Conservation (phyloP, 2,329 filamentous ascomycete genomes). For the Xylariaceae sp. region DNA sequence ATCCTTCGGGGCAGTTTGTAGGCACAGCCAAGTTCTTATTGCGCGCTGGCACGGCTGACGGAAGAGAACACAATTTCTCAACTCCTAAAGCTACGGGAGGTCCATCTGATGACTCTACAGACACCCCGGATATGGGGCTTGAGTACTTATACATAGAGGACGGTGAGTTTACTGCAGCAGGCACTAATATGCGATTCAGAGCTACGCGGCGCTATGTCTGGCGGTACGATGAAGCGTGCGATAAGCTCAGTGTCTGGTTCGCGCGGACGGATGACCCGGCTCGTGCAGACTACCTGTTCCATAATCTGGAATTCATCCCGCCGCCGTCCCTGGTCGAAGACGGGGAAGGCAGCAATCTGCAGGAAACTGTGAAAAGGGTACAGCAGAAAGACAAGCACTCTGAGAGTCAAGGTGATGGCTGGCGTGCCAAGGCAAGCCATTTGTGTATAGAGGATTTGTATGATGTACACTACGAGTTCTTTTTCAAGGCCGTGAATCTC, state of each 20-base stretch:
- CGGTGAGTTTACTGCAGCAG: constrained; percentile 66
- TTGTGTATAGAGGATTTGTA: constrained; percentile 76
- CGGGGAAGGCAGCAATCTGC: constrained; percentile 10
- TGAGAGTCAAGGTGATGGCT: constrained; percentile 42
- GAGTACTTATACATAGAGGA: constrained; percentile 76
- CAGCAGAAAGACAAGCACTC: not conserved
- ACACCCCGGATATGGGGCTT: constrained; percentile 47
- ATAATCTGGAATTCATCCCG: constrained; percentile 69
- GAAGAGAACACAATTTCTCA: constrained; percentile 41
- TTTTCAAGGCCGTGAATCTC: constrained; percentile 64
- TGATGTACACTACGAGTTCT: constrained; percentile 72
- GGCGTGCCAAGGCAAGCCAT: constrained; percentile 71
- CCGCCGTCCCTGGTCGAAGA: constrained; percentile 27
- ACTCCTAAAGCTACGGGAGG: not conserved
- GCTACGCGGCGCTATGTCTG: constrained; percentile 74
- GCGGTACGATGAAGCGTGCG: constrained; percentile 67
- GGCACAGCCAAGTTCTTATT: constrained; percentile 72
- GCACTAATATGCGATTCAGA: constrained; percentile 60
- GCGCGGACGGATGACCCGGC: constrained; percentile 67
- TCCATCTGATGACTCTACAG: constrained; percentile 17
- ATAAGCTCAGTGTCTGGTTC: constrained; percentile 76
- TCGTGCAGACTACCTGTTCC: constrained; percentile 76
- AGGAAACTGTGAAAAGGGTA: constrained; percentile 21
- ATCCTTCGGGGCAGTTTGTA: constrained; percentile 69
- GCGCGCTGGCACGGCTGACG: constrained; percentile 63